Conservation (phyloP, 164 flowering plant species). For the Tetrastigma voinierianum region DNA sequence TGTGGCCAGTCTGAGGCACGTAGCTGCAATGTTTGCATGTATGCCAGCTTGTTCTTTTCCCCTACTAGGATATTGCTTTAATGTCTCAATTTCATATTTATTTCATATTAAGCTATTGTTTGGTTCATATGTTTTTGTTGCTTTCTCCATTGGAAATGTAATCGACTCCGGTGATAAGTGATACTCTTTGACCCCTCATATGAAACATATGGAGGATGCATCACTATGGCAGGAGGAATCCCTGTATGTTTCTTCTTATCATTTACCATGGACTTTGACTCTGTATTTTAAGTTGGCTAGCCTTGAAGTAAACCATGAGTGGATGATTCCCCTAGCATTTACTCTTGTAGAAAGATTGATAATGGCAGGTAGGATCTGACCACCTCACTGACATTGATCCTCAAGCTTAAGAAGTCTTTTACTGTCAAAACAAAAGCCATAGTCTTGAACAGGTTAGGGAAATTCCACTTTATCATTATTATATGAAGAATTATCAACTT, state of each 20-base stretch:
- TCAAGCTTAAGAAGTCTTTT: conserved; percentile 45
- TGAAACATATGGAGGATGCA: conserved; percentile 73
- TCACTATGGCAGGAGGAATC: conserved; percentile 72
- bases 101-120: neutral
- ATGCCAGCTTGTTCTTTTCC: conserved; percentile 8
- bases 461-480: neutral
- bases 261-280: neutral
- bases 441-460: conserved; percentile 64
- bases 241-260: conserved; percentile 51
- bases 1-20: conserved; percentile 91
- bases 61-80: neutral
- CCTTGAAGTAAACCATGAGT: neutral
- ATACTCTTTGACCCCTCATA: conserved; percentile 73
- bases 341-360: neutral
- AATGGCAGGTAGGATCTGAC: conserved; percentile 52
- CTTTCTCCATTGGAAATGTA: conserved; percentile 30
- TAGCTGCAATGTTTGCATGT: conserved; percentile 76
- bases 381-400: conserved; percentile 63
- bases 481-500: too few relatives aligned
- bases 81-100: neutral
- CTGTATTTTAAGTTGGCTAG: too few relatives aligned
- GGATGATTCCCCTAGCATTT: neutral
- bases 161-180: conserved; percentile 74
- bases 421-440: conserved; percentile 66
- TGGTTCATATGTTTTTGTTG: neutral